These are phyloP conservation scores for Candida frijolesensis DNA, from an alignment of 1,139 yeast genomes.

Conservation along the genomic window DNA sequence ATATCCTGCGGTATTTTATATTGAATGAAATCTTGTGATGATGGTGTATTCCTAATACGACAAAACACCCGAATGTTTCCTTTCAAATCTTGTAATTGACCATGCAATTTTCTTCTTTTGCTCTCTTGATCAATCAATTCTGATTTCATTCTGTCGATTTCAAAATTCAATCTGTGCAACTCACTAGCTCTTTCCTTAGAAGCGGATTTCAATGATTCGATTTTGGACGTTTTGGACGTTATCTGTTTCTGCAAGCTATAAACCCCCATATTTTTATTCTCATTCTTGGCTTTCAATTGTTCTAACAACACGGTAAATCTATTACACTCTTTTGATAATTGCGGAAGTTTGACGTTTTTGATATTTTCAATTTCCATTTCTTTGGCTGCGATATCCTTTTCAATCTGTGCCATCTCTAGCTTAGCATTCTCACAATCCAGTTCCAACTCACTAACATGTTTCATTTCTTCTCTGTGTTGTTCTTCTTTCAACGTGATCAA, in stretches of 20 bases:
- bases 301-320: conserved; percentile 9
- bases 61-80: conserved; percentile 94
- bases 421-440: conserved; percentile 14
- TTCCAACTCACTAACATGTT: conserved; percentile 24
- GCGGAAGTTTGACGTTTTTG: background rate
- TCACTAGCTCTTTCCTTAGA: conserved; percentile 6
- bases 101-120: conserved; percentile 67
- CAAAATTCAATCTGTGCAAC: conserved; percentile 6
- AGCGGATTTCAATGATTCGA: background rate
- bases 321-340: conserved; percentile 5
- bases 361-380: conserved; percentile 3
- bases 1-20: conserved; percentile 47
- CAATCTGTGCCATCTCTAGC: conserved; percentile 11
- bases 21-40: conserved; percentile 35
- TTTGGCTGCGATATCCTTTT: background rate
- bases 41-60: conserved; percentile 67
- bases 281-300: conserved; percentile 11
- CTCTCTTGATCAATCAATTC: conserved; percentile 15
- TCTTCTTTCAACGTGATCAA: conserved; percentile 31
- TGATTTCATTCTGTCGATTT: conserved; percentile 25
- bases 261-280: conserved; percentile 13
- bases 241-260: background rate
- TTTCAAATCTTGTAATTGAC: conserved; percentile 78
- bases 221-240: background rate
- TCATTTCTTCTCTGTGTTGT: conserved; percentile 23